A percentile compares a stretch with the other conserved stretches of the same genome.
phyloP scores from a whole-genome alignment of 106 monocot genomes.

The Acanthochlamys bracteata region DNA sequence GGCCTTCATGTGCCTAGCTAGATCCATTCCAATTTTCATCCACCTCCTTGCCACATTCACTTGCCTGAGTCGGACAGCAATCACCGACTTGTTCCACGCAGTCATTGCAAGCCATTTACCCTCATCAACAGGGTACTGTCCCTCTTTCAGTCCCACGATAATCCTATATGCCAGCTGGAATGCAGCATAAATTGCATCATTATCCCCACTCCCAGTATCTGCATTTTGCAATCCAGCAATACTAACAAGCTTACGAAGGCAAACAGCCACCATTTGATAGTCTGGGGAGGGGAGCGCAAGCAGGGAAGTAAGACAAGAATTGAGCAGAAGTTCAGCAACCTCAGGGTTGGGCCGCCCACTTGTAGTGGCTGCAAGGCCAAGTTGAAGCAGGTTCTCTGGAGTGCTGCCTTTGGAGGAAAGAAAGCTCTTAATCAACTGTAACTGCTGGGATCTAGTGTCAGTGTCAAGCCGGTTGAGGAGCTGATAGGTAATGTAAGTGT shows the following conservation, averaged over 20 bases:
- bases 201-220: constrained; percentile 5
- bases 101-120: constrained; percentile 89
- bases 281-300: constrained; percentile 58
- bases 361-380: constrained; percentile 51
- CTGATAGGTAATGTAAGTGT: constrained; percentile 64
- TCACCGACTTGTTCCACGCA: constrained; percentile 75
- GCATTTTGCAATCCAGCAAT: constrained; percentile 18
- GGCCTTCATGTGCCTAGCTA: constrained; percentile 41
- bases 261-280: constrained; percentile 44
- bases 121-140: constrained; percentile 69
- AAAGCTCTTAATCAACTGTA: constrained; percentile 66
- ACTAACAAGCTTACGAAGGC: constrained; percentile 49
- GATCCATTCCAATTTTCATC: constrained; percentile 90
- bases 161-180: constrained; percentile 79
- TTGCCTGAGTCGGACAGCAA: constrained; percentile 47
- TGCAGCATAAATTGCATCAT: constrained; percentile 31
- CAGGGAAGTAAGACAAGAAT: constrained; percentile 43
- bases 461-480: constrained; percentile 42
- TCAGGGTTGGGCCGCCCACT: constrained; percentile 40
- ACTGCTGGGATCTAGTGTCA: constrained; percentile 39
- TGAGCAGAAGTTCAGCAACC: constrained; percentile 47
- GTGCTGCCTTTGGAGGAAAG: constrained; percentile 48
- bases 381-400: constrained; percentile 56
- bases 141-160: constrained; percentile 66
- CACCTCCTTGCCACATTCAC: constrained; percentile 50